phyloP scores from a whole-genome alignment of 78 protist genomes.

The Dictyostelium purpureum region DNA sequence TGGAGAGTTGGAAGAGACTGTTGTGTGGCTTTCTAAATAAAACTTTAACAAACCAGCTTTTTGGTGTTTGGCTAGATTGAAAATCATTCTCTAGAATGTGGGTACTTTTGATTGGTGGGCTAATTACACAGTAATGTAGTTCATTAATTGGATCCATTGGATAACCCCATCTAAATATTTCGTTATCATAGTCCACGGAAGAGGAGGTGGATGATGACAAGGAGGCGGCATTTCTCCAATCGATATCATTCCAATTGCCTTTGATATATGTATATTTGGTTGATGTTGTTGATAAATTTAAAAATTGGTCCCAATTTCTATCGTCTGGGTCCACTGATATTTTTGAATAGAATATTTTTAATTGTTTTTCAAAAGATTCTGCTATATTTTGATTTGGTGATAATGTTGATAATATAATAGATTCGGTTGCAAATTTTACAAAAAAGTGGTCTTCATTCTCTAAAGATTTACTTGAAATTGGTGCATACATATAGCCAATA shows the following conservation, averaged over 20 bases:
- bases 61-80: conserved; percentile 30
- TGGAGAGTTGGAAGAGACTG: conserved; percentile 23
- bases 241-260: conserved; percentile 27
- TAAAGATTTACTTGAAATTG: background rate
- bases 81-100: conserved; percentile 59
- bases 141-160: conserved; percentile 78
- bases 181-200: background rate
- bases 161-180: conserved; percentile 68
- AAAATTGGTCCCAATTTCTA: conserved; percentile 74
- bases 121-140: conserved; percentile 58
- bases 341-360: conserved; percentile 52
- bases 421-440: conserved; percentile 65
- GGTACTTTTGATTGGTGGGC: conserved; percentile 54
- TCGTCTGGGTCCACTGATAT: conserved; percentile 46
- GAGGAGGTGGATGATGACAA: too few relatives aligned
- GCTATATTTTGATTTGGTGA: conserved; percentile 43
- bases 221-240: conserved; percentile 15
- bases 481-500: conserved; percentile 73
- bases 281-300: conserved; percentile 47
- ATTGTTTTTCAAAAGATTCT: conserved; percentile 66
- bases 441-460: conserved; percentile 12
- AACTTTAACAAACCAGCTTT: conserved; percentile 66
- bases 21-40: conserved; percentile 47
- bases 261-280: conserved; percentile 60
- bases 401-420: conserved; percentile 1